Evolutionary conservation across 208 protist species (phyloP), one percentile per base, ranked within the genome.

Genomic region (Trypanosoma avium): DNA sequence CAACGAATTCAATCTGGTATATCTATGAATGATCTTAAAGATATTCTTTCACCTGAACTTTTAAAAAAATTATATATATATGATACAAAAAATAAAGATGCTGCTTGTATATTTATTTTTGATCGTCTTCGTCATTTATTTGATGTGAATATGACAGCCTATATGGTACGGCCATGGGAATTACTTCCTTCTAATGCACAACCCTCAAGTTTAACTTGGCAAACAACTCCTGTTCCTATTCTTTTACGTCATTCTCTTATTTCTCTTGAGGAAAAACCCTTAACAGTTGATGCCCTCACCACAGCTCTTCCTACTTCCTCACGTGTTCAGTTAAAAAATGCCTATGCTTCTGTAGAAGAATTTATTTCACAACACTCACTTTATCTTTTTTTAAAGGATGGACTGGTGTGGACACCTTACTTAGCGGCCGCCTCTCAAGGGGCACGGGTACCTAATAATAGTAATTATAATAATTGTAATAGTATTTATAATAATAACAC

Each of bases 111-210:
- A 49, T 61, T 96, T 15, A 35, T 93, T 36, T 83, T 92, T 58
- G 91, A 96, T 61, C 80, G 91, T 22, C 66, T 94, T 35, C 82
- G 88, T 13, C 86, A 94, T 69, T 24, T 88, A 17, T 96, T 90
- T 63, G 86, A 93, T 62, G 91, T 96, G 32, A 73, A 84, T 26
- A 61, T 91, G 27, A 48, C 50, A 4, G 62, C 29, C 0, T 75
- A 61, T 26, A 68, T 38, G 24, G 77, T 89, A 36, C 75, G 84
- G 2, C 83, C 79, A 53, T 96, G 90, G 87, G 56, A 74, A 15
- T 76, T 84, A 12, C 73, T 93, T 33, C 53, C 74, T 3, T 49
- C 57, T 12, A 58, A 69, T 33, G 81, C 76, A 40, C 75, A 90
- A 71, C 90, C 90, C 2, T 90, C 78, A 8, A 92, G 79, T 58